These are phyloP conservation scores for Neocatenulostroma microsporum DNA, from an alignment of 2,329 filamentous ascomycete species.

Conservation along the genomic window DNA sequence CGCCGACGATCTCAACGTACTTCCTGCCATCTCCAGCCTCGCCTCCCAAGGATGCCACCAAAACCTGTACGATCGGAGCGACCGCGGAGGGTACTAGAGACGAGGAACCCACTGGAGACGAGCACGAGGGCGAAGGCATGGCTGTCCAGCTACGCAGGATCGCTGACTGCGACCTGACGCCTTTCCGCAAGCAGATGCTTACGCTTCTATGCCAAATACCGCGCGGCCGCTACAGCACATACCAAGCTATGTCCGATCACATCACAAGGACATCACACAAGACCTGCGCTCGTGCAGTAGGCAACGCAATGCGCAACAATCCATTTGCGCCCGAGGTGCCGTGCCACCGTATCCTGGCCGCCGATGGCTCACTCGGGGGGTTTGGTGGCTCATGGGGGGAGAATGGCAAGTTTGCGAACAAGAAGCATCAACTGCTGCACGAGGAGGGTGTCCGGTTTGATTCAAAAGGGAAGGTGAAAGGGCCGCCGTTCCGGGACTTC, in stretches of 20 bases:
- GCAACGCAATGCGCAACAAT: constrained; percentile 35
- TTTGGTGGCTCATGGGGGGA: constrained; percentile 46
- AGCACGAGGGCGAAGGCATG: constrained; percentile 9
- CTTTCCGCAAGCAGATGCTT: constrained; percentile 37
- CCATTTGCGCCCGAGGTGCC: constrained; percentile 38
- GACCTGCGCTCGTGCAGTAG: constrained; percentile 33
- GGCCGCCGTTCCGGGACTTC: constrained; percentile 28
- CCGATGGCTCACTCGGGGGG: constrained; percentile 38
- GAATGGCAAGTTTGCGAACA: constrained; percentile 34
- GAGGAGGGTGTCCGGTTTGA: constrained; percentile 41
- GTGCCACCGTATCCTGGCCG: constrained; percentile 34
- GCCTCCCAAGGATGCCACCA: not conserved
- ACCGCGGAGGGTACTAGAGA: no score
- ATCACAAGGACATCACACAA: constrained; percentile 27
- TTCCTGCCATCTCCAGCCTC: constrained; percentile 23
- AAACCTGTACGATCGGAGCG: not conserved
- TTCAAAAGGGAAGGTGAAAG: constrained; percentile 34
- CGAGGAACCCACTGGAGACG: no score
- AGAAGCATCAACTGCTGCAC: constrained; percentile 35
- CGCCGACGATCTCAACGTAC: constrained; percentile 22
- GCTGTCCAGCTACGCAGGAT: constrained; percentile 33
- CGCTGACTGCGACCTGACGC: constrained; percentile 40
- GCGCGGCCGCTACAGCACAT: constrained; percentile 29
- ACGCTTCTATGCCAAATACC: constrained; percentile 30
- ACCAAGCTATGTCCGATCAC: constrained; percentile 29